A percentile compares a stretch with the other conserved stretches of the same genome.
Conservation (phyloP, 495 filamentous ascomycete species). For the Aspergillus affinis region DNA sequence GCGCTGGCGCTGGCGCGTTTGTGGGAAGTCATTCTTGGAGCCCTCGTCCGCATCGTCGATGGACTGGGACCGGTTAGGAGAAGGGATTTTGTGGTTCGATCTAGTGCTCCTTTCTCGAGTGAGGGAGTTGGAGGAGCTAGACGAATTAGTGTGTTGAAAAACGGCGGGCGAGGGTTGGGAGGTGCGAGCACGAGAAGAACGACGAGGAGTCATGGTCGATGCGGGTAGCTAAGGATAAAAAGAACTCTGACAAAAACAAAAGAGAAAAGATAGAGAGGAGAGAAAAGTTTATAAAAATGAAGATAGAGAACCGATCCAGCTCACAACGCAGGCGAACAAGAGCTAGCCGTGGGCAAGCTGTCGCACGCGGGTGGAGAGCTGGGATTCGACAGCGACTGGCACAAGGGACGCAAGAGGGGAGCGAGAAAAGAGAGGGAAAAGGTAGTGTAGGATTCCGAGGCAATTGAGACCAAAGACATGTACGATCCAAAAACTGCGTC, state of each 20-base stretch:
- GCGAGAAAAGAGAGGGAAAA: conserved; percentile 26
- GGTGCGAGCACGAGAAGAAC: conserved; percentile 86
- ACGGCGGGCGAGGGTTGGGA: conserved; percentile 67
- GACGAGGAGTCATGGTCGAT: conserved; percentile 69
- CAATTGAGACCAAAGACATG: conserved; percentile 30
- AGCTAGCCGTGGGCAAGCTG: conserved; percentile 24
- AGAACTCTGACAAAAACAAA: not conserved
- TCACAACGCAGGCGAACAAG: conserved; percentile 8
- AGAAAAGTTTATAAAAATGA: not conserved
- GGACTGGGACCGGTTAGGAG: conserved; percentile 79
- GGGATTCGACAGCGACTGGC: conserved; percentile 20
- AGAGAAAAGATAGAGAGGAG: conserved; percentile 9
- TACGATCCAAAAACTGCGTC: conserved; percentile 26
- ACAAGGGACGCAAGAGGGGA: conserved; percentile 11
- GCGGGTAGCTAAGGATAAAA: conserved; percentile 6
- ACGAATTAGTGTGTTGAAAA: conserved; percentile 71
- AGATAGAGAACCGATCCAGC: conserved; percentile 3
- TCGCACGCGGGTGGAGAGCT: conserved; percentile 33
- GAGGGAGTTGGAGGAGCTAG: conserved; percentile 71
- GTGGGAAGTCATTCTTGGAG: conserved; percentile 60
- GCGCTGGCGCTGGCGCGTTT: conserved; percentile 72
- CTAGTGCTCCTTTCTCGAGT: conserved; percentile 70
- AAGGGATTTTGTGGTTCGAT: conserved; percentile 67
- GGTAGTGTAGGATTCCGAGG: conserved; percentile 17
- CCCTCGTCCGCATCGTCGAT: conserved; percentile 64